Evolutionary conservation across 2,329 filamentous ascomycete species (phyloP).

Genomic region (Plenodomus biglobosus): DNA sequence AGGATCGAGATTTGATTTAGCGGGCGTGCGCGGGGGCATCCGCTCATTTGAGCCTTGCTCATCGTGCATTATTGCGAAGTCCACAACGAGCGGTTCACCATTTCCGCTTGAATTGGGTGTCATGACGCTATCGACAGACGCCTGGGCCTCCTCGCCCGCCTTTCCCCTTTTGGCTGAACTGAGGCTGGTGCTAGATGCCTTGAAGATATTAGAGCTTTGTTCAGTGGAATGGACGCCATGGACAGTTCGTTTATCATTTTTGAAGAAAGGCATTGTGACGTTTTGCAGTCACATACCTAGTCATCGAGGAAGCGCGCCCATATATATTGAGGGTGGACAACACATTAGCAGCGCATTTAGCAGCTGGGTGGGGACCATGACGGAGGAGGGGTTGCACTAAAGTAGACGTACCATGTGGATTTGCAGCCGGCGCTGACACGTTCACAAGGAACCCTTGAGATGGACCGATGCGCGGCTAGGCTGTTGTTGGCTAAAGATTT

Average conservation of each 20-base stretch:
- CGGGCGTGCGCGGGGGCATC: conserved; percentile 21
- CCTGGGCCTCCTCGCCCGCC: conserved; percentile 22
- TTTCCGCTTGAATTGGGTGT: conserved; percentile 18
- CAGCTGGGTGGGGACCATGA: neutral
- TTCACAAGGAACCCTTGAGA: neutral
- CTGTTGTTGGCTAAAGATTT: neutral
- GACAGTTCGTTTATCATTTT: conserved; percentile 36
- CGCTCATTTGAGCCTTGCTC: conserved; percentile 20
- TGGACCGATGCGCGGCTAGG: neutral
- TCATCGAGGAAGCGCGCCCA: neutral
- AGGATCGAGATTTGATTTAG: conserved; percentile 9
- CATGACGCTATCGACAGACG: conserved; percentile 35
- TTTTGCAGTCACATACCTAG: neutral
- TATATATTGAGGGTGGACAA: conserved; percentile 2
- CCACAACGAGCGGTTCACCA: conserved; percentile 35
- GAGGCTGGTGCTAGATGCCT: conserved; percentile 24
- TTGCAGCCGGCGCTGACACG: neutral
- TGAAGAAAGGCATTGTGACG: conserved; percentile 29
- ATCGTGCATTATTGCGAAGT: conserved; percentile 32
- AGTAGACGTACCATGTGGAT: neutral
- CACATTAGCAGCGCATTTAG: neutral
- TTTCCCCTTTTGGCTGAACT: conserved; percentile 30
- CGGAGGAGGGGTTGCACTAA: neutral
- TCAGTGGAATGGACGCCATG: conserved; percentile 33
- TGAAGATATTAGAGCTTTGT: conserved; percentile 18